Conservation (phyloP, 345 rosid genomes). For the Salix viminalis region DNA sequence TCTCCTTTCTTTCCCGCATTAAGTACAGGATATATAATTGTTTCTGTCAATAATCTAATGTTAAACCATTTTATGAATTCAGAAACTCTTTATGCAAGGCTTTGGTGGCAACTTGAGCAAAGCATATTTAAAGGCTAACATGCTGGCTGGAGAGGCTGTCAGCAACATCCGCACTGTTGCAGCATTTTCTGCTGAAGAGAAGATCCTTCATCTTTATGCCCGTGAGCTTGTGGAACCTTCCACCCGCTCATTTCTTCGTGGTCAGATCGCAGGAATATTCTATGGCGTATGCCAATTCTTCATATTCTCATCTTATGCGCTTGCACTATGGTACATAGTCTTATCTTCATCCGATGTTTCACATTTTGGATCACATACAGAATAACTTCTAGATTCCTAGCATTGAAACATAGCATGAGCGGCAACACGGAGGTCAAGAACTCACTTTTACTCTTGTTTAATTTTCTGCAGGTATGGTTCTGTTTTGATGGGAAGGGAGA, state of each 20-base stretch:
- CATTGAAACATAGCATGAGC: no score
- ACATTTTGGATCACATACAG: no score
- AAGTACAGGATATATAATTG: neutral
- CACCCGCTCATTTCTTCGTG: slow-evolving; percentile 55
- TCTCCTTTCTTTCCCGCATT: slow-evolving; percentile 15
- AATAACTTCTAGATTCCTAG: no score
- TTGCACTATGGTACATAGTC: slow-evolving; percentile 63
- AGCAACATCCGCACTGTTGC: slow-evolving; percentile 80
- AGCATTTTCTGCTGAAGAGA: slow-evolving; percentile 78
- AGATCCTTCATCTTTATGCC: slow-evolving; percentile 63
- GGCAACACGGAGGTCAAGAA: no score
- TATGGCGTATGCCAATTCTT: slow-evolving; percentile 86
- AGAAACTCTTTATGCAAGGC: slow-evolving; percentile 89
- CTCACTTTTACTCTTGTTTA: no score
- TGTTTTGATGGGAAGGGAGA: slow-evolving; percentile 68
- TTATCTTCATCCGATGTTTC: neutral
- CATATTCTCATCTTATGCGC: slow-evolving; percentile 81
- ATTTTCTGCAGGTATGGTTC: slow-evolving; percentile 61
- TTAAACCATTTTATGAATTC: slow-evolving; percentile 9
- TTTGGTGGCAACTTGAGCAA: slow-evolving; percentile 82
- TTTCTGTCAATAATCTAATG: neutral
- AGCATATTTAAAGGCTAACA: slow-evolving; percentile 73
- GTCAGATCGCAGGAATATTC: slow-evolving; percentile 72
- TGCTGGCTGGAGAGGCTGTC: slow-evolving; percentile 80
- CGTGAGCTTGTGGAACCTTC: slow-evolving; percentile 69